These are phyloP conservation scores for Colletotrichum destructivum DNA, from an alignment of 2,329 filamentous ascomycete genomes.

Conservation along the genomic window DNA sequence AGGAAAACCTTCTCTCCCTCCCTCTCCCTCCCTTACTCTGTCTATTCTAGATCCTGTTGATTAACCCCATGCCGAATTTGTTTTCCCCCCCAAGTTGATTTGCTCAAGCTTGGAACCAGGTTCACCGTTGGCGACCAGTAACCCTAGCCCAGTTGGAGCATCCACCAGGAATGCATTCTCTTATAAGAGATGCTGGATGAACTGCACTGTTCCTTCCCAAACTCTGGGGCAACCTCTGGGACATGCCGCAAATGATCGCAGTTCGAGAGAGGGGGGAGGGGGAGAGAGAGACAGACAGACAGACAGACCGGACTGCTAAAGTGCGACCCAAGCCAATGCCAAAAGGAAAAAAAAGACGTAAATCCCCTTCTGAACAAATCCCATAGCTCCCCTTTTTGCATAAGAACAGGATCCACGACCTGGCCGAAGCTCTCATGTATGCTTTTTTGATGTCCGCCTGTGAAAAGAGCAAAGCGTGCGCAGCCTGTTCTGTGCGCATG, in stretches of 20 bases:
- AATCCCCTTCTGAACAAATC: conserved; percentile 38
- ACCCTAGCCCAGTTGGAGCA: not conserved
- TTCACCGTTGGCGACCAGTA: conserved; percentile 40
- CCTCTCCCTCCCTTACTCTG: not conserved
- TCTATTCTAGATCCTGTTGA: not conserved
- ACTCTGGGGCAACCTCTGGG: not conserved
- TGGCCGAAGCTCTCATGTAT: conserved; percentile 37
- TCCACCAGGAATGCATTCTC: not conserved
- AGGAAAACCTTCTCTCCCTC: conserved; percentile 23
- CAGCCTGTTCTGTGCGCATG: conserved; percentile 12
- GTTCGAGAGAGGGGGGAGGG: not conserved
- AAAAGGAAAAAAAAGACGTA: conserved; percentile 30
- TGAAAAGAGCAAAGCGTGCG: conserved; percentile 27
- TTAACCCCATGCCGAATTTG: conserved; percentile 3
- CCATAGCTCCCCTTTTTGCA: conserved; percentile 37
- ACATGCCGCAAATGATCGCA: conserved; percentile 5
- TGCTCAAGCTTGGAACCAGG: not conserved
- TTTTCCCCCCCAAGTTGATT: not conserved
- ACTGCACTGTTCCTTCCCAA: conserved; percentile 12
- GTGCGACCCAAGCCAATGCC: conserved; percentile 25
- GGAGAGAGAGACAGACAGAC: no score
- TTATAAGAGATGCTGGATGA: conserved; percentile 5
- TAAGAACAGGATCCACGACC: conserved; percentile 32
- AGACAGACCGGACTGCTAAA: conserved; percentile 24
- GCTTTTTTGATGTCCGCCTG: conserved; percentile 37